Conservation (phyloP, 768 basidiomycete species). For the Suillus bovinus region DNA sequence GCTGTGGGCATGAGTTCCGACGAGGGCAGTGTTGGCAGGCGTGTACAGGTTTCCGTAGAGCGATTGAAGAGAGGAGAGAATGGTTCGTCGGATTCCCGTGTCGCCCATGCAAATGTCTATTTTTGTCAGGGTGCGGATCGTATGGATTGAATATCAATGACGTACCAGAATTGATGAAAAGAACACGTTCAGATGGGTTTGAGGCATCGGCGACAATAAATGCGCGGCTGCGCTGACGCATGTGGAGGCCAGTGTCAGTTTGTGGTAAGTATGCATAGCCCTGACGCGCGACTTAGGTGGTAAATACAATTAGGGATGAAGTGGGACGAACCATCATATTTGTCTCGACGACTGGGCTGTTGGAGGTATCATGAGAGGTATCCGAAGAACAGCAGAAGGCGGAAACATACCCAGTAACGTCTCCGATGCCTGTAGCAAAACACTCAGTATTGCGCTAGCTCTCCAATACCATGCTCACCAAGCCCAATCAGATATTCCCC, state of each 20-base stretch:
- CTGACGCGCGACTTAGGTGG: conserved; percentile 30
- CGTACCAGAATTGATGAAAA: conserved; percentile 75
- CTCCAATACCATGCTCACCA: conserved; percentile 10
- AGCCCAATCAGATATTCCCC: conserved; percentile 27
- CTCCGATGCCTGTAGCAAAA: conserved; percentile 55
- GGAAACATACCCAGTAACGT: conserved; percentile 64
- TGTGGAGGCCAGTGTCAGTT: conserved; percentile 73
- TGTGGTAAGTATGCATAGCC: conserved; percentile 69
- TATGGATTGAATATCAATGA: neutral
- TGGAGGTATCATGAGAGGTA: conserved; percentile 8
- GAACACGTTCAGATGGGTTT: conserved; percentile 56
- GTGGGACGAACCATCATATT: conserved; percentile 67
- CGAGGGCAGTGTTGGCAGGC: conserved; percentile 71
- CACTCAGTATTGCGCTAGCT: neutral
- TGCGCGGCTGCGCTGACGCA: conserved; percentile 77
- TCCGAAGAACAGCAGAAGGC: neutral
- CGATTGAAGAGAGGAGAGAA: conserved; percentile 56
- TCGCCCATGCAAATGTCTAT: conserved; percentile 81
- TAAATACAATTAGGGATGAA: conserved; percentile 1
- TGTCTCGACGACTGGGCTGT: conserved; percentile 75
- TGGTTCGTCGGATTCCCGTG: conserved; percentile 68
- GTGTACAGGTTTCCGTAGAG: conserved; percentile 66
- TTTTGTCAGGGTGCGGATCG: neutral
- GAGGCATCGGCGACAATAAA: conserved; percentile 70
- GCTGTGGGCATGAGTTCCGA: conserved; percentile 73